These are phyloP conservation scores for Suillus occidentalis DNA, from an alignment of 768 basidiomycete species.

Conservation along the genomic window DNA sequence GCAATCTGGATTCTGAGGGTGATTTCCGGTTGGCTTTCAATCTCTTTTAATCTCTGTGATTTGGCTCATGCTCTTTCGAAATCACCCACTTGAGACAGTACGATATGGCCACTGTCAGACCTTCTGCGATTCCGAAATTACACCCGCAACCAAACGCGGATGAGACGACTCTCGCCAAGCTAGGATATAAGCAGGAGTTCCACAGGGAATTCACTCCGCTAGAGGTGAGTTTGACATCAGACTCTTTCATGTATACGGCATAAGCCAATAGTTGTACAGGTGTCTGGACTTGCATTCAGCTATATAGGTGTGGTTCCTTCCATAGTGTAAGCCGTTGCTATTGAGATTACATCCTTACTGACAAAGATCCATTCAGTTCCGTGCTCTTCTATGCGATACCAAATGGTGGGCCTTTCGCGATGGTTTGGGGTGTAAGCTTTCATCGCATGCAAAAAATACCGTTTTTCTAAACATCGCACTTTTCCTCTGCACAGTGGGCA, in stretches of 20 bases:
- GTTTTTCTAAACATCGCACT: neutral
- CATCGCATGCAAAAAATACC: neutral
- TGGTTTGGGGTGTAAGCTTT: neutral
- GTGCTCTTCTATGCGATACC: neutral
- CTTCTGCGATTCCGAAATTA: neutral
- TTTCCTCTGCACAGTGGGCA: neutral
- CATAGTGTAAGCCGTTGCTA: neutral
- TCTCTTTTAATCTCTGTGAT: neutral
- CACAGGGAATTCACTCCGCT: neutral
- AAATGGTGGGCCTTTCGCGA: neutral
- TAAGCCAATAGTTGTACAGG: neutral
- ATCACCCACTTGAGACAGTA: neutral
- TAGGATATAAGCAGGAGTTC: neutral
- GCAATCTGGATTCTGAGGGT: neutral
- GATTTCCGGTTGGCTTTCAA: neutral
- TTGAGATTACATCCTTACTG: neutral
- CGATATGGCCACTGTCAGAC: neutral
- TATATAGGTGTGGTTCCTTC: neutral
- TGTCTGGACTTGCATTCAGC: neutral
- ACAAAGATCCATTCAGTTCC: neutral
- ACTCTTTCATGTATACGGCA: neutral
- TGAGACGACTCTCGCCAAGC: neutral
- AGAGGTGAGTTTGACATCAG: neutral
- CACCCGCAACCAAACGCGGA: neutral
- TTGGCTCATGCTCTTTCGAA: neutral